phyloP scores from a whole-genome alignment of 2,329 filamentous ascomycete species.

The Epichloe elymi region DNA sequence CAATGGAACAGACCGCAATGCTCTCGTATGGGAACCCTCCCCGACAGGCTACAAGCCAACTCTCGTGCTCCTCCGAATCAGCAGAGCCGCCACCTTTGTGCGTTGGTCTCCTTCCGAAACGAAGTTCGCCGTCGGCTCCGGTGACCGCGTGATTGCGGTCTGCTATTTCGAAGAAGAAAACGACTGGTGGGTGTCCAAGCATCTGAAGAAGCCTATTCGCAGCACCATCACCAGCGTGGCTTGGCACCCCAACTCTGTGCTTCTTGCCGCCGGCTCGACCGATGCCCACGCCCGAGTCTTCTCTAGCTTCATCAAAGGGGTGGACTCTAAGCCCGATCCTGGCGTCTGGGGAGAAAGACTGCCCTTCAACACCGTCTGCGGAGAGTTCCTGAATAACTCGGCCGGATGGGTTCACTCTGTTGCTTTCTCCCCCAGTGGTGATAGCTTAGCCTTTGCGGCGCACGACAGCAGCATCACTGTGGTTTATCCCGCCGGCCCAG shows the following conservation, averaged over 20 bases:
- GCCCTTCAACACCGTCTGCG: constrained; percentile 96
- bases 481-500: constrained; percentile 83
- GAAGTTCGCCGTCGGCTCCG: constrained; percentile 95
- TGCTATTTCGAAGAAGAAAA: constrained; percentile 99
- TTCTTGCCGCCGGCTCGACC: constrained; percentile 89
- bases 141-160: constrained; percentile 85
- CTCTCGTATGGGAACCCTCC: constrained; percentile 95
- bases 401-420: constrained; percentile 95
- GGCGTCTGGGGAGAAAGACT: constrained; percentile 88
- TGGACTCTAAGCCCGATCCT: constrained; percentile 74
- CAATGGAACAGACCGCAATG: constrained; percentile 65
- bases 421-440: constrained; percentile 75
- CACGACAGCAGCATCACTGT: constrained; percentile 96
- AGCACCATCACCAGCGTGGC: constrained; percentile 90
- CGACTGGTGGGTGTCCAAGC: constrained; percentile 99
- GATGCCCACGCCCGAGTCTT: constrained; percentile 94
- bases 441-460: constrained; percentile 85
- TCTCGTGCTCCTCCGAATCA: constrained; percentile 90
- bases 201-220: constrained; percentile 96
- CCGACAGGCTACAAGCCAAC: constrained; percentile 90
- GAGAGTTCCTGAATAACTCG: constrained; percentile 90
- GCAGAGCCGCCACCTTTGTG: constrained; percentile 89
- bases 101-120: constrained; percentile 94
- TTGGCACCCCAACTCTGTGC: constrained; percentile 96
- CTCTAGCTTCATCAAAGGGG: constrained; percentile 90